Percentiles rank a stretch among this genome's conserved stretches.
phyloP scores from a whole-genome alignment of 1,139 yeast genomes.

The Zygosaccharomyces pseudobailii region DNA sequence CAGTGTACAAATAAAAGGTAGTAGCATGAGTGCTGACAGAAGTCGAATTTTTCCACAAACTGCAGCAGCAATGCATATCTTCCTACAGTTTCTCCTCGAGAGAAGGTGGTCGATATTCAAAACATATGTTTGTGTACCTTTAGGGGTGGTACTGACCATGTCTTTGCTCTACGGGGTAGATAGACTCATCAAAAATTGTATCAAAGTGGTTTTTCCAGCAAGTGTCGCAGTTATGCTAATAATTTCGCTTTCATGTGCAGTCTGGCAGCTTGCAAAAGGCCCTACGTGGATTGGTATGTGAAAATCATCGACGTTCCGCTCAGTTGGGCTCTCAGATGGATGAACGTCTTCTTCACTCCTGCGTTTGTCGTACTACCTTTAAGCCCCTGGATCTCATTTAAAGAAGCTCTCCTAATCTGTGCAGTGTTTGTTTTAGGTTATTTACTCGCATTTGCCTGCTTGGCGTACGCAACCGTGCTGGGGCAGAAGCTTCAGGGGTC shows the following conservation, averaged over 20 bases:
- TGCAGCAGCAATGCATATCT: not conserved
- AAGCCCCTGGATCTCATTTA: conserved; percentile 55
- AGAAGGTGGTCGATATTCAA: conserved; percentile 14
- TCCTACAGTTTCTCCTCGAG: not conserved
- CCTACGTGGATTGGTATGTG: conserved; percentile 42
- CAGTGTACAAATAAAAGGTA: not conserved
- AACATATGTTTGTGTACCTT: conserved; percentile 36
- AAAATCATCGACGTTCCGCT: conserved; percentile 55
- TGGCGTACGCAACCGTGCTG: conserved; percentile 44
- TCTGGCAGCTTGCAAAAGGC: conserved; percentile 34
- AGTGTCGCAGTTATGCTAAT: conserved; percentile 74
- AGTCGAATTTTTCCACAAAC: no score
- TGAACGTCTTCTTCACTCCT: conserved; percentile 73
- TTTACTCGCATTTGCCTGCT: conserved; percentile 44
- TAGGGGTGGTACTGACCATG: conserved; percentile 39
- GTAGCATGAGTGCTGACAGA: no score
- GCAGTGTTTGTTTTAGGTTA: conserved; percentile 69
- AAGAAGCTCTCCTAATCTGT: conserved; percentile 68
- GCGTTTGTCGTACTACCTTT: conserved; percentile 69
- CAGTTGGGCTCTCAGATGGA: conserved; percentile 71
- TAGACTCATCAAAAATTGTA: conserved; percentile 42
- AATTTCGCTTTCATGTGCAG: conserved; percentile 43
- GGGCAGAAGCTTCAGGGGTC: conserved; percentile 38
- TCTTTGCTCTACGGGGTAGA: conserved; percentile 61
- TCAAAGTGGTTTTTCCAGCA: conserved; percentile 61